Evolutionary conservation across 805 yeast species (phyloP).

Genomic region (Blastobotrys peoriensis): DNA sequence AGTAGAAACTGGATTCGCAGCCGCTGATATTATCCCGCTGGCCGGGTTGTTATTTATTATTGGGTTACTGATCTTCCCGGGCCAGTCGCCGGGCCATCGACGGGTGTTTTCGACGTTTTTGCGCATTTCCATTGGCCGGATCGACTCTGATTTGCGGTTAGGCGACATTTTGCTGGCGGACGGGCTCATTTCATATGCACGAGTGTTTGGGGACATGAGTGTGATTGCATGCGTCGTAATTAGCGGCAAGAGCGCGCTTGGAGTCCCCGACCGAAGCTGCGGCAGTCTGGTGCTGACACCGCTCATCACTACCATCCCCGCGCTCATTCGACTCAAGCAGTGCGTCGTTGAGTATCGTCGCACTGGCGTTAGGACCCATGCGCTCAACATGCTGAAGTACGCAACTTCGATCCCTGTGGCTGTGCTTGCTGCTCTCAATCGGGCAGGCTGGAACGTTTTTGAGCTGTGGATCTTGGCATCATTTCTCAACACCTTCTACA

Average conservation of each 20-base stretch:
- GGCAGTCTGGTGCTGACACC: constrained; percentile 35
- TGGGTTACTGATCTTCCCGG: constrained; percentile 33
- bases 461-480: constrained; percentile 36
- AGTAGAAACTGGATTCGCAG: constrained; percentile 19
- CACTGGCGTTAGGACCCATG: constrained; percentile 48
- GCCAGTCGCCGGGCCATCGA: constrained; percentile 36
- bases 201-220: constrained; percentile 66
- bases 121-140: constrained; percentile 52
- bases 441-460: constrained; percentile 6
- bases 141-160: constrained; percentile 52
- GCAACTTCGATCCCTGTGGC: constrained; percentile 54
- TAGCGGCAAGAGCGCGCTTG: constrained; percentile 32
- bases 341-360: constrained; percentile 63
- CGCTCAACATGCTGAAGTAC: constrained; percentile 73
- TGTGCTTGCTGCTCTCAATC: constrained; percentile 27
- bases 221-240: constrained; percentile 46
- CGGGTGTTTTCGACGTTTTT: constrained; percentile 39
- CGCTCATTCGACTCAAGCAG: constrained; percentile 71
- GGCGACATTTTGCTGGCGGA: constrained; percentile 83
- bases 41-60: constrained; percentile 26
- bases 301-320: constrained; percentile 46
- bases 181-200: constrained; percentile 73
- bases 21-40: constrained; percentile 31
- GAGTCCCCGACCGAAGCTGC: constrained; percentile 32
- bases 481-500: constrained; percentile 63